Percentiles rank a stretch among this genome's conserved stretches.
Evolutionary conservation across 2,329 filamentous ascomycete species (phyloP).

Genomic region (Aspergillus viridinutans): DNA sequence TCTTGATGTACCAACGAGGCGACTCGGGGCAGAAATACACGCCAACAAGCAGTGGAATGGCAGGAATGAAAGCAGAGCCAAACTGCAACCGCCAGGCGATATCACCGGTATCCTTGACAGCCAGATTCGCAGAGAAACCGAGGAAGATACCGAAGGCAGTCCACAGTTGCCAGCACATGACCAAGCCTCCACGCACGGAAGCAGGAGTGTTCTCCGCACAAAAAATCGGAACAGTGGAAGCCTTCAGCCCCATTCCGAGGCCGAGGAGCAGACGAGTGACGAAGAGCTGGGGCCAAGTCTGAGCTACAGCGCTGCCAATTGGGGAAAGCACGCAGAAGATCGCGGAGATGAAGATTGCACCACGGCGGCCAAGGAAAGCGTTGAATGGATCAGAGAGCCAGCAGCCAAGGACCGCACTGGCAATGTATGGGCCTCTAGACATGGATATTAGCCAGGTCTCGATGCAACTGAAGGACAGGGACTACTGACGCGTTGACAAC

Average conservation of each 20-base stretch:
- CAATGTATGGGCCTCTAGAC: conserved; percentile 49
- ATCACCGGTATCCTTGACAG: conserved; percentile 55
- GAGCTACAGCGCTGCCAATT: conserved; percentile 60
- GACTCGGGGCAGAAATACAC: conserved; percentile 63
- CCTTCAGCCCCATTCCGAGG: conserved; percentile 59
- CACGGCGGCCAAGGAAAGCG: conserved; percentile 55
- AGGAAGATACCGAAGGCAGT: conserved; percentile 63
- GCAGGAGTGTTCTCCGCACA: conserved; percentile 55
- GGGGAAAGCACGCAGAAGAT: conserved; percentile 64
- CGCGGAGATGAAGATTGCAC: conserved; percentile 60
- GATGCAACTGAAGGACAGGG: conserved; percentile 45
- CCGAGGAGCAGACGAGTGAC: conserved; percentile 56
- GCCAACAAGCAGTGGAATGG: conserved; percentile 55
- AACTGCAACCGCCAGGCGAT: conserved; percentile 63
- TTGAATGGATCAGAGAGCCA: conserved; percentile 66
- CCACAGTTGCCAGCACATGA: conserved; percentile 54
- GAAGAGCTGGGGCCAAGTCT: conserved; percentile 57
- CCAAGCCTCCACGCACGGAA: conserved; percentile 52
- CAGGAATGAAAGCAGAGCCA: conserved; percentile 62
- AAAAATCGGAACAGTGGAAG: conserved; percentile 54
- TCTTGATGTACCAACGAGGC: conserved; percentile 65
- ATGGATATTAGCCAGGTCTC: background rate
- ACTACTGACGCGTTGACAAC: conserved; percentile 54
- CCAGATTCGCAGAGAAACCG: conserved; percentile 62
- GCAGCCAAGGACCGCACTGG: conserved; percentile 53